Evolutionary conservation across 768 basidiomycete species (phyloP).

Genomic region (Symmetrospora coprosmae): DNA sequence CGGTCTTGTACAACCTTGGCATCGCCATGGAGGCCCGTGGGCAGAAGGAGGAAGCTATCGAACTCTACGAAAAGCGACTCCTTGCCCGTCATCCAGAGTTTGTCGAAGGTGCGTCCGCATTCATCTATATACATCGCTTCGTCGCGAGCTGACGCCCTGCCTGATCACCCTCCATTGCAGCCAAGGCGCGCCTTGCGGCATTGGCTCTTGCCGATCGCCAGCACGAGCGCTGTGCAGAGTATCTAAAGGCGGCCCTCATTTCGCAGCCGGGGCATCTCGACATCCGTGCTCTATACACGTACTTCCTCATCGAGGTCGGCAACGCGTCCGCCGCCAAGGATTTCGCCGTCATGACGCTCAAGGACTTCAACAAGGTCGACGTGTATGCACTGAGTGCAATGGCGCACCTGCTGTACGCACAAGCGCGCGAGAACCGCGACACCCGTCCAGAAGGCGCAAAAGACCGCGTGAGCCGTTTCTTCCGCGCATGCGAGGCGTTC

Average conservation of each 20-base stretch:
- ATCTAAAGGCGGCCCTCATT: slow-evolving; percentile 73
- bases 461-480: slow-evolving; percentile 64
- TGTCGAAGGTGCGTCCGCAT: slow-evolving; percentile 78
- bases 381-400: slow-evolving; percentile 80
- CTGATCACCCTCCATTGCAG: slow-evolving; percentile 41
- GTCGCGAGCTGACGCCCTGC: not conserved
- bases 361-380: slow-evolving; percentile 72
- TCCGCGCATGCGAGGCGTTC: slow-evolving; percentile 74
- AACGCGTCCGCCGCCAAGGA: slow-evolving; percentile 58
- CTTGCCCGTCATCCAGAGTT: slow-evolving; percentile 87
- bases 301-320: slow-evolving; percentile 73
- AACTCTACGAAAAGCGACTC: slow-evolving; percentile 66
- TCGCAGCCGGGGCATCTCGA: slow-evolving; percentile 67
- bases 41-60: slow-evolving; percentile 56
- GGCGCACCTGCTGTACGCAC: slow-evolving; percentile 70
- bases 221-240: slow-evolving; percentile 66
- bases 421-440: slow-evolving; percentile 71
- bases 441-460: slow-evolving; percentile 44
- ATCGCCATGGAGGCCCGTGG: slow-evolving; percentile 77
- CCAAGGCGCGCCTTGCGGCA: slow-evolving; percentile 79
- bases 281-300: slow-evolving; percentile 80
- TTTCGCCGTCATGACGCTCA: slow-evolving; percentile 76
- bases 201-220: slow-evolving; percentile 58
- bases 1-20: slow-evolving; percentile 79
- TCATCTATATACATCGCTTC: not conserved